phyloP scores from a whole-genome alignment of 305 asterid species.

The Solanum hybrid region DNA sequence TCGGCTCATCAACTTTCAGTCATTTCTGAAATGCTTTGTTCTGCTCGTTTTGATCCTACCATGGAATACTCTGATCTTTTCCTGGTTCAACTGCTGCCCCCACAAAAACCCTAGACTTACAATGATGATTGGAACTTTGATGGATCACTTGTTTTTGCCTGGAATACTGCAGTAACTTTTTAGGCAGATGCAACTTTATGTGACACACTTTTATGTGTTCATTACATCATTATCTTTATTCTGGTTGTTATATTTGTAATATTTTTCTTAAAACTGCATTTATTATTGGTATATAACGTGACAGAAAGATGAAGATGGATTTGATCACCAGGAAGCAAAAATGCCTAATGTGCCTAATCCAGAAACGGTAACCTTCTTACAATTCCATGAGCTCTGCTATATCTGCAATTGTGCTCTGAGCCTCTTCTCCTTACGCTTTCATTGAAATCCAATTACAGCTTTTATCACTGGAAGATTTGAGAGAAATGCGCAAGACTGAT shows the following conservation, averaged over 20 bases:
- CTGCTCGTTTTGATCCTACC: background rate
- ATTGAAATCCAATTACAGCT: conserved; percentile 45
- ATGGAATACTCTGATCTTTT: background rate
- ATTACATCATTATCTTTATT: background rate
- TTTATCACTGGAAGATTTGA: conserved; percentile 84
- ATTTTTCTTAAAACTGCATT: conserved; percentile 2
- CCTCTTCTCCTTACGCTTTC: background rate
- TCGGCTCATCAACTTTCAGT: background rate
- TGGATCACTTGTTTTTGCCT: background rate
- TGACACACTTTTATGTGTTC: background rate
- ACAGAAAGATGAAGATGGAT: conserved; percentile 91
- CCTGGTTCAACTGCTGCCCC: background rate
- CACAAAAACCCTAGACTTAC: background rate
- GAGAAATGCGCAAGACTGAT: conserved; percentile 77
- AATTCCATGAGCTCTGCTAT: background rate
- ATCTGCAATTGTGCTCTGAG: background rate
- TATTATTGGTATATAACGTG: conserved; percentile 16
- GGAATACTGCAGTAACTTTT: background rate
- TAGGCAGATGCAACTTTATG: background rate
- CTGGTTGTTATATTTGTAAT: conserved; percentile 2
- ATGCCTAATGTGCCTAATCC: conserved; percentile 81
- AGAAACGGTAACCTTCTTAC: conserved; percentile 46
- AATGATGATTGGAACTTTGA: background rate
- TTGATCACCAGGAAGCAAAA: conserved; percentile 64
- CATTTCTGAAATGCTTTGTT: background rate